Conservation (phyloP, 2,329 filamentous ascomycete species). For the Claviceps spartinae region DNA sequence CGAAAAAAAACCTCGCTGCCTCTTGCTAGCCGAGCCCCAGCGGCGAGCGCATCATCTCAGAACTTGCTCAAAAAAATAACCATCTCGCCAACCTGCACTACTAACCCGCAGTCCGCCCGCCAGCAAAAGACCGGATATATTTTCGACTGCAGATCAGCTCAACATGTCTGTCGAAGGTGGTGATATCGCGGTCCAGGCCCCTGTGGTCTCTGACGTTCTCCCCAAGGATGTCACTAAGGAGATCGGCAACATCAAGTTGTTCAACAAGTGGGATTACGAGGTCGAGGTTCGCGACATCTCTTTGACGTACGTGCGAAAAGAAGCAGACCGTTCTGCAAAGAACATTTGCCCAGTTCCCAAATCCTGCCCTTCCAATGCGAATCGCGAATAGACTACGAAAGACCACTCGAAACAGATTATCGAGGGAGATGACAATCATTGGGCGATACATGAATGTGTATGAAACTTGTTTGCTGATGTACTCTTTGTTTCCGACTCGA, state of each 20-base stretch:
- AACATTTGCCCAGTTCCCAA: neutral
- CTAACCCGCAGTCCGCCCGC: slow-evolving; percentile 23
- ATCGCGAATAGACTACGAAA: neutral
- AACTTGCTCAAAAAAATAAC: slow-evolving; percentile 20
- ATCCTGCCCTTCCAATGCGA: neutral
- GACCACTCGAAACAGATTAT: neutral
- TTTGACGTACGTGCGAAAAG: slow-evolving; percentile 61
- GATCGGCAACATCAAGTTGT: slow-evolving; percentile 87
- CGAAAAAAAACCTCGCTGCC: slow-evolving; percentile 13
- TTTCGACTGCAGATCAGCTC: slow-evolving; percentile 29
- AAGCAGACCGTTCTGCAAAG: neutral
- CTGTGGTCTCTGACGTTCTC: slow-evolving; percentile 63
- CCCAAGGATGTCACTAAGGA: slow-evolving; percentile 86
- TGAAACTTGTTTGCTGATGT: slow-evolving; percentile 18
- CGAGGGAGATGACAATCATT: neutral
- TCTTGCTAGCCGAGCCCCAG: slow-evolving; percentile 5
- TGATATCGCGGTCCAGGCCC: slow-evolving; percentile 84
- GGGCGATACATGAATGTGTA: neutral
- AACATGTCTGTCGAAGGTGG: slow-evolving; percentile 78
- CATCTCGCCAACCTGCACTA: slow-evolving; percentile 25
- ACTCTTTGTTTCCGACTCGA: slow-evolving; percentile 10
- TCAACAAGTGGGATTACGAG: slow-evolving; percentile 98
- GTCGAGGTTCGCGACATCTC: slow-evolving; percentile 99
- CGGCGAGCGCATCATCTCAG: slow-evolving; percentile 17
- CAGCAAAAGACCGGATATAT: slow-evolving; percentile 20